Conservation (phyloP, 345 rosid genomes). For the Citrus reticulata region DNA sequence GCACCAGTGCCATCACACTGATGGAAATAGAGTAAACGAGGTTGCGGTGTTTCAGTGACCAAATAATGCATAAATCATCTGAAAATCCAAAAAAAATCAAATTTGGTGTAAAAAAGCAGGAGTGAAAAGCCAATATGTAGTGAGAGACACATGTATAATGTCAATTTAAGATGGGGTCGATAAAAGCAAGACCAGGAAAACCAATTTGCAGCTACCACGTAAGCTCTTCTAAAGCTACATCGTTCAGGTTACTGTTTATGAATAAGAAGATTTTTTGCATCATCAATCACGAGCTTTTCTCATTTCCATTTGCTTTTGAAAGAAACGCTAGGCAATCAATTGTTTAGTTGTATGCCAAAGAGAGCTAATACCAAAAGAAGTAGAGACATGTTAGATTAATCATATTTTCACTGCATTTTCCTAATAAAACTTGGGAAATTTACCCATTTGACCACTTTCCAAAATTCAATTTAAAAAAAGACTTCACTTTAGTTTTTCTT, state of each 20-base stretch:
- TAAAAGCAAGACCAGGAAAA: too few species aligned
- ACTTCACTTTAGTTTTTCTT: too few species aligned
- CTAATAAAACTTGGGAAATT: conserved; percentile 12
- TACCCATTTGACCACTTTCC: too few species aligned
- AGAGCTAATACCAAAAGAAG: not conserved
- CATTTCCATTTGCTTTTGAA: conserved; percentile 77
- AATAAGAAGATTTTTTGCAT: conserved; percentile 64
- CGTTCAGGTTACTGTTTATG: conserved; percentile 54
- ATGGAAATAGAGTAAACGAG: not conserved
- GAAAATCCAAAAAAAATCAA: too few species aligned
- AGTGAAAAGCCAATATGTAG: not conserved
- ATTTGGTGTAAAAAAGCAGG: not conserved
- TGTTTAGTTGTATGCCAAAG: conserved; percentile 11
- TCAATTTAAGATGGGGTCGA: too few species aligned
- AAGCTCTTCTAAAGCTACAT: conserved; percentile 84
- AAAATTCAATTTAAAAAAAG: too few species aligned
- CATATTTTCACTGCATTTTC: conserved; percentile 48
- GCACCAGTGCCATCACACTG: not conserved
- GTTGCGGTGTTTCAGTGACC: too few species aligned
- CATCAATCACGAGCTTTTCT: conserved; percentile 63
- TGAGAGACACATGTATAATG: too few species aligned
- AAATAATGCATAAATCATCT: too few species aligned
- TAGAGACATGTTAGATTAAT: conserved; percentile 44
- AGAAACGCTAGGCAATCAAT: conserved; percentile 65
- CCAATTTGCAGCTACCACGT: conserved; percentile 1